Percentiles rank a stretch among this genome's conserved stretches.
These are phyloP conservation scores for Cyberlindnera mrakii DNA, from an alignment of 805 yeast species.

Conservation along the genomic window DNA sequence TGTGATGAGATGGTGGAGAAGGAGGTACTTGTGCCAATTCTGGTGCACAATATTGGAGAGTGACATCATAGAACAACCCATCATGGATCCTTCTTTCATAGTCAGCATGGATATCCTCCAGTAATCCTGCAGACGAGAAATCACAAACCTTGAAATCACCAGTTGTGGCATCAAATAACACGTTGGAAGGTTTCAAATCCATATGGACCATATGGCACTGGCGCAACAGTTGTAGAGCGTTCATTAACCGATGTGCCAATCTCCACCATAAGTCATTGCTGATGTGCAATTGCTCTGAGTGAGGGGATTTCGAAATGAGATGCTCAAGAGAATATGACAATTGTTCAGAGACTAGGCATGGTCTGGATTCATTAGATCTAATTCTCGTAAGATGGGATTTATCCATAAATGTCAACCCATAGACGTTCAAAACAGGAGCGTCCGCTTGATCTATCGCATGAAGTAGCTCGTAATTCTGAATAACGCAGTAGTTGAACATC, in stretches of 20 bases:
- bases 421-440: conserved; percentile 15
- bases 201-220: conserved; percentile 35
- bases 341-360: conserved; percentile 13
- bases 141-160: conserved; percentile 37
- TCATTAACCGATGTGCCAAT: conserved; percentile 23
- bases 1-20: conserved; percentile 25
- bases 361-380: conserved; percentile 11
- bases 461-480: conserved; percentile 6
- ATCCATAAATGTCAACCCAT: conserved; percentile 15
- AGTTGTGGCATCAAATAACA: conserved; percentile 25
- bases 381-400: conserved; percentile 9
- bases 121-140: conserved; percentile 34
- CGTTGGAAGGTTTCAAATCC: conserved; percentile 42
- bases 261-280: conserved; percentile 28
- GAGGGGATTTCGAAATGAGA: conserved; percentile 13
- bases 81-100: conserved; percentile 12
- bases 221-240: conserved; percentile 22
- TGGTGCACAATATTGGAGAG: conserved; percentile 43
- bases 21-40: conserved; percentile 29
- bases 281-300: conserved; percentile 11
- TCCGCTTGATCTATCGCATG: conserved; percentile 3
- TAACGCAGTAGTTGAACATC: conserved; percentile 13
- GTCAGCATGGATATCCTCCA: conserved; percentile 14
- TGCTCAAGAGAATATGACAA: conserved; percentile 18
- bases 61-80: conserved; percentile 24